phyloP scores from a whole-genome alignment of 345 rosid species.

The Brassica carinata region DNA sequence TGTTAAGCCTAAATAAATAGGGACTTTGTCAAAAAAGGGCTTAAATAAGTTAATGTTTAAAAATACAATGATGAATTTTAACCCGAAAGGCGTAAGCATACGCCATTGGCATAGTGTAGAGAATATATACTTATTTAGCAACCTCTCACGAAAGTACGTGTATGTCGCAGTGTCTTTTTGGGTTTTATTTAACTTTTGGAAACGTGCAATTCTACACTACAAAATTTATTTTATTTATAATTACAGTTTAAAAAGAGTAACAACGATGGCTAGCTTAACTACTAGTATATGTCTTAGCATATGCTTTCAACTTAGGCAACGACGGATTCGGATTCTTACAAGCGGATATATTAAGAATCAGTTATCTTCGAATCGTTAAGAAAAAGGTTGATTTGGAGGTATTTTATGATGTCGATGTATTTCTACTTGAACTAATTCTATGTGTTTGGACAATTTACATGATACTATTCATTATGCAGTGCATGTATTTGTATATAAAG shows the following conservation, averaged over 20 bases:
- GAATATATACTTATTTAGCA: constrained; percentile 31
- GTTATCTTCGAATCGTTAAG: constrained; percentile 26
- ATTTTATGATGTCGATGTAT: constrained; percentile 34
- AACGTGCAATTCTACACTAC: constrained; percentile 16
- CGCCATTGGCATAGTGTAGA: not conserved
- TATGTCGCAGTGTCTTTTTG: constrained; percentile 7
- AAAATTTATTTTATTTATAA: not conserved
- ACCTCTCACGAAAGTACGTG: constrained; percentile 26
- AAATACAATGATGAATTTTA: not conserved
- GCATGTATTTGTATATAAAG: not conserved
- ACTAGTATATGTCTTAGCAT: constrained; percentile 40
- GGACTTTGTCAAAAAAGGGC: too few species aligned
- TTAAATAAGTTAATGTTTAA: not conserved
- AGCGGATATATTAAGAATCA: constrained; percentile 26
- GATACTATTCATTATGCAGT: constrained; percentile 29
- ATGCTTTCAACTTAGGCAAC: constrained; percentile 33
- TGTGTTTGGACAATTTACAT: constrained; percentile 30
- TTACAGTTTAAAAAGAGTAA: constrained; percentile 16
- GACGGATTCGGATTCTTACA: constrained; percentile 36
- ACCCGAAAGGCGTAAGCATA: constrained; percentile 13
- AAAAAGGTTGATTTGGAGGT: constrained; percentile 31
- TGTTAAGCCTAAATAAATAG: not conserved
- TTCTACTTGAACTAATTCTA: constrained; percentile 42
- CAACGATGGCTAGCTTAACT: constrained; percentile 23
- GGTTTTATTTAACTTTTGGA: constrained; percentile 10